Base-by-base conservation (phyloP, 768 basidiomycete genomes). In the Boletus fagicola region DNA sequence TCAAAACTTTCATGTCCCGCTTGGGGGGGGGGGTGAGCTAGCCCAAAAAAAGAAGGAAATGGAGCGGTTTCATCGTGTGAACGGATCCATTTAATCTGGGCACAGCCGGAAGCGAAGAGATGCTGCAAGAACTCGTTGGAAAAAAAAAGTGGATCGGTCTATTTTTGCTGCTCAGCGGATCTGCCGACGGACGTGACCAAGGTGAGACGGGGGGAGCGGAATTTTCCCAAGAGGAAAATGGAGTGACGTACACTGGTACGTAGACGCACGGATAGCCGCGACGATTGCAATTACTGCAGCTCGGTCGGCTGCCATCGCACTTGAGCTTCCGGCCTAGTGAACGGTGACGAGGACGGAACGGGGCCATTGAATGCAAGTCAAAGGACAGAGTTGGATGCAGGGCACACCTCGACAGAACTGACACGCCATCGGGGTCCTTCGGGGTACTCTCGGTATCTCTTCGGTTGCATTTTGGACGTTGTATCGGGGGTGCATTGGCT, bases 341-440 rank as follows among this genome's bases (percentile, higher is more conserved):
- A 44, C 13, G 40, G 30, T 1, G 36, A 57, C 33, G 48, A 36
- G 4, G 52, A 49, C 5, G 55, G 22, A 16, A 51, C 1, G 54
- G 30, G n/a, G 12, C 7, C 10, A 43, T 42, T 60, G 24, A 54
- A 49, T 22, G 47, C 18, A 24, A 36, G 26, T 47, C 47, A n/a
- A 28, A 45, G 49, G 53, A 22, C 20, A 45, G 22, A n/a, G 35
- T 51, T 16, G 26, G 42, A 38, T 48, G 43, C 11, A 28, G 35
- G 22, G 24, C 59, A 56, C 54, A 85, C 87, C 84, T 70, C 88
- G 76, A 68, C 88, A 90, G 65, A 89, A 90, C 53, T 80, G 79
- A 65, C 88, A 90, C 8, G 88, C 88, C 85, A 90, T 87, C 0
- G 83, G 80, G 0, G 82, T 86, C 53, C 86, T 63, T 57, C 77